A percentile compares a stretch with the other conserved stretches of the same genome.
Conservation (phyloP, 441 rosid genomes). For the Pelargonium australe region DNA sequence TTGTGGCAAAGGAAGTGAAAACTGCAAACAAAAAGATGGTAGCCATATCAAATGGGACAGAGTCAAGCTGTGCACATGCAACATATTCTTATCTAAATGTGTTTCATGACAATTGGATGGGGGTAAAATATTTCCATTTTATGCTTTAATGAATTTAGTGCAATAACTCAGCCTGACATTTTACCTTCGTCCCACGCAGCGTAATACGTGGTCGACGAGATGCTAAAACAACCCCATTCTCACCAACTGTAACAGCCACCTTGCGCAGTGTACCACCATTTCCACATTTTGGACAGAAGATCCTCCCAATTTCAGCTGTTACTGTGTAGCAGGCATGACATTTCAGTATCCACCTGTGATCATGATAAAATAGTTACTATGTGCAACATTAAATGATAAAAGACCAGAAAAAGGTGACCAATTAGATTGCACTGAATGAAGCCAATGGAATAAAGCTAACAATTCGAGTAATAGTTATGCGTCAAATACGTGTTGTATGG, state of each 20-base stretch:
- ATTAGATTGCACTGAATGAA: background rate
- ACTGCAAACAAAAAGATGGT: conserved; percentile 33
- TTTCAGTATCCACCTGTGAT: conserved; percentile 56
- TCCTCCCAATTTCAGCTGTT: conserved; percentile 74
- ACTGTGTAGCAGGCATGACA: conserved; percentile 94
- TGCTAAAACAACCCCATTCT: conserved; percentile 63
- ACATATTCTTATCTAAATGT: background rate
- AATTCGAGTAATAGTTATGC: no score
- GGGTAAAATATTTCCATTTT: background rate
- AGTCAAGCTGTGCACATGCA: background rate
- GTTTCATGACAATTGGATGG: background rate
- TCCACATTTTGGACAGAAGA: conserved; percentile 89
- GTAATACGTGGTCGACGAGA: conserved; percentile 58
- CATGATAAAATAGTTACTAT: background rate
- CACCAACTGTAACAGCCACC: conserved; percentile 77
- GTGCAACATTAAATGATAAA: background rate
- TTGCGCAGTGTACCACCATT: conserved; percentile 87
- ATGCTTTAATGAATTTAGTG: background rate
- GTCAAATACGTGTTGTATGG: no score
- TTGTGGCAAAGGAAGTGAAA: conserved; percentile 77
- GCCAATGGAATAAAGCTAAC: background rate
- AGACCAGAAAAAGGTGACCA: background rate
- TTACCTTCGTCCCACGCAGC: conserved; percentile 81
- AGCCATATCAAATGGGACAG: background rate
- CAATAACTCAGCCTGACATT: conserved; percentile 11